Base-by-base conservation (phyloP, 1,284 basidiomycete species). In the Marasmius tenuissimus region DNA sequence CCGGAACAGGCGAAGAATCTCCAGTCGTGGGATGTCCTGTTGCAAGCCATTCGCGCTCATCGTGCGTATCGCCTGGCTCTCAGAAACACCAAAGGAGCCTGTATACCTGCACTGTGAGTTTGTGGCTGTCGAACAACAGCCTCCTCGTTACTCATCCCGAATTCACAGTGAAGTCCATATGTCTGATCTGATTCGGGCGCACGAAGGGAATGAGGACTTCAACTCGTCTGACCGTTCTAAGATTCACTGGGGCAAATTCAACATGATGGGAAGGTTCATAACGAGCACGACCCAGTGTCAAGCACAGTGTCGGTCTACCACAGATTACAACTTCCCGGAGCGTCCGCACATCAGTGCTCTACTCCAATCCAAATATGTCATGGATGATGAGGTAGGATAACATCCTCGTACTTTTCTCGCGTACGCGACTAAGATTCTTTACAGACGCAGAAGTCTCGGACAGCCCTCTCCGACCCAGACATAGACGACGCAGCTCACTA, bases 191-290 rank as follows among this genome's bases (percentile, higher is more conserved):
- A 88, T 91, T 57, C 85, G 86, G 63, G 86, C 91, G 8, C 85
- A 93, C 63, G 90, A 91, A 75, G 89, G 86, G 62, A 93, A 93
- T 64, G 77, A 80, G 7, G 89, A 93, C 68, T 78, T 81, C 63
- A 83, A 85, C 65, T 75, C 82, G 12, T 76, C 81, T 18, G 86
- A 91, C 67, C 75, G 82, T 5, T 75, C 71, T 38, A 88, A 87
- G 72, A 89, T 93, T 54, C 91, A 93, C 67, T 93, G 91, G 91
- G 91, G 88, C 22, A 93, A 93, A 73, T 93, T 88, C 73, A 92
- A 89, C 69, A 87, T 93, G 86, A 88, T 93, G 78, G 92, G 89
- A 37, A 81, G 84, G 61, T 92, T 92, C 70, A 86, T 93, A 63
- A 82, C 83, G 59, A 84, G 80, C 62, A 89, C 89, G 8, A 82